Evolutionary conservation across 2,329 filamentous ascomycete species (phyloP).

Genomic region (Nectriaceae sp.): DNA sequence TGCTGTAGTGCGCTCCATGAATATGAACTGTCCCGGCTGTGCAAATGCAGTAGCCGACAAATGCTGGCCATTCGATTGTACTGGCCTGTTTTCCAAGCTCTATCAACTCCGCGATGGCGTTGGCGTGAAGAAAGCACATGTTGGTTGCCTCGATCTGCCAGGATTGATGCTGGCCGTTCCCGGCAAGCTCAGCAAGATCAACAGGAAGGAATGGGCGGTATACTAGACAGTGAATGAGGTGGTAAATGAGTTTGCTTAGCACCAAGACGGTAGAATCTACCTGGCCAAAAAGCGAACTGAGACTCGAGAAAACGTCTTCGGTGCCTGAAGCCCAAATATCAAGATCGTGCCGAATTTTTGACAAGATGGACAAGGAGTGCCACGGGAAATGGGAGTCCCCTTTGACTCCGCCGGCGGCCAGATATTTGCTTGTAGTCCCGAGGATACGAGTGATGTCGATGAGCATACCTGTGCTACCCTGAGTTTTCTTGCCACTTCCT

Average conservation of each 20-base stretch:
- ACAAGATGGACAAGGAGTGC: constrained; percentile 83
- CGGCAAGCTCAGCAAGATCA: constrained; percentile 77
- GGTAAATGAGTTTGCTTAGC: constrained; percentile 83
- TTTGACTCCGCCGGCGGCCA: constrained; percentile 83
- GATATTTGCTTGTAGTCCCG: constrained; percentile 80
- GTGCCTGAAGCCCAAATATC: constrained; percentile 85
- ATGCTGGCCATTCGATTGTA: constrained; percentile 81
- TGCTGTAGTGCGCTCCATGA: constrained; percentile 79
- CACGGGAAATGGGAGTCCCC: constrained; percentile 90
- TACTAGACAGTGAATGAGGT: constrained; percentile 82
- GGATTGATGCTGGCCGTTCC: constrained; percentile 81
- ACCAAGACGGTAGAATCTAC: constrained; percentile 77
- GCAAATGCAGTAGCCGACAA: constrained; percentile 84
- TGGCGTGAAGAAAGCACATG: constrained; percentile 82
- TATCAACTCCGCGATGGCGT: constrained; percentile 81
- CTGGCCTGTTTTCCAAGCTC: constrained; percentile 75
- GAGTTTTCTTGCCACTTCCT: constrained; percentile 67
- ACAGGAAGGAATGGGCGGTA: constrained; percentile 87
- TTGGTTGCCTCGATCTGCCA: constrained; percentile 94
- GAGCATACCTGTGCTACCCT: constrained; percentile 77
- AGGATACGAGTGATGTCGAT: constrained; percentile 84
- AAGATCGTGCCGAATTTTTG: constrained; percentile 81
- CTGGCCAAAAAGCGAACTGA: constrained; percentile 75
- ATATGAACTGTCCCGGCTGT: constrained; percentile 88
- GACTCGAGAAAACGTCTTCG: constrained; percentile 74